phyloP scores from a whole-genome alignment of 257 asterid species.

The Lithospermum erythrorhizon region DNA sequence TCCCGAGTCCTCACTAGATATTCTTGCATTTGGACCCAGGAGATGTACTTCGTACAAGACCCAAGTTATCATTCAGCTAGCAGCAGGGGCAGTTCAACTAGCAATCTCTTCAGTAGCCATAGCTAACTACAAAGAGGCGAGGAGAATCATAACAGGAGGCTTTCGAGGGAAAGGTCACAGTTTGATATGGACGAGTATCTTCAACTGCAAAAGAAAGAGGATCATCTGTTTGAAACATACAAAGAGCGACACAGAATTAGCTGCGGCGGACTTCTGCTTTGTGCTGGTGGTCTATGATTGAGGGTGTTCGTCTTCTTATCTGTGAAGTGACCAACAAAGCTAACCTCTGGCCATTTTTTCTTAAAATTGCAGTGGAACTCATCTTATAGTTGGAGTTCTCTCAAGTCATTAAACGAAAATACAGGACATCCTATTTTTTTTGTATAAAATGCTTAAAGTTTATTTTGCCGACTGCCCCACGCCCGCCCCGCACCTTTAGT shows the following conservation, averaged over 20 bases:
- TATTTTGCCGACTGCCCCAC: no score
- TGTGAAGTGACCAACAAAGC: no score
- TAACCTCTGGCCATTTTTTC: no score
- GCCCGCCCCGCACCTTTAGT: no score
- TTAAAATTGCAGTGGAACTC: no score
- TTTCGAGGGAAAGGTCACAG: slow-evolving; percentile 11
- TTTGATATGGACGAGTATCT: slow-evolving; percentile 60
- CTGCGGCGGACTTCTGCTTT: slow-evolving; percentile 60
- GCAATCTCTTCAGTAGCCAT: slow-evolving; percentile 16
- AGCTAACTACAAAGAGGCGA: slow-evolving; percentile 11
- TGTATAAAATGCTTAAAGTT: no score
- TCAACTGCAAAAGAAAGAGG: slow-evolving; percentile 29
- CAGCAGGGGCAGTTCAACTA: slow-evolving; percentile 69
- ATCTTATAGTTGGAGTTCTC: no score
- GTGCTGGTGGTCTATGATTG: slow-evolving; percentile 13
- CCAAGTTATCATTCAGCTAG: slow-evolving; percentile 33
- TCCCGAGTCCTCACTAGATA: no score
- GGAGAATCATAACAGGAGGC: slow-evolving; percentile 9
- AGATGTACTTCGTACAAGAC: slow-evolving; percentile 15
- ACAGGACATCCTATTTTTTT: no score
- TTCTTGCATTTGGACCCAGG: slow-evolving; percentile 21
- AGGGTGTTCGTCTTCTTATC: no score
- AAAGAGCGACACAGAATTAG: slow-evolving; percentile 43
- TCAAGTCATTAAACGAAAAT: no score
- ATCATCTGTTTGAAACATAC: slow-evolving; percentile 50